A percentile compares a stretch with the other conserved stretches of the same genome.
These are phyloP conservation scores for Podospora bellae-mahoneyi DNA, from an alignment of 495 filamentous ascomycete genomes.

Conservation along the genomic window DNA sequence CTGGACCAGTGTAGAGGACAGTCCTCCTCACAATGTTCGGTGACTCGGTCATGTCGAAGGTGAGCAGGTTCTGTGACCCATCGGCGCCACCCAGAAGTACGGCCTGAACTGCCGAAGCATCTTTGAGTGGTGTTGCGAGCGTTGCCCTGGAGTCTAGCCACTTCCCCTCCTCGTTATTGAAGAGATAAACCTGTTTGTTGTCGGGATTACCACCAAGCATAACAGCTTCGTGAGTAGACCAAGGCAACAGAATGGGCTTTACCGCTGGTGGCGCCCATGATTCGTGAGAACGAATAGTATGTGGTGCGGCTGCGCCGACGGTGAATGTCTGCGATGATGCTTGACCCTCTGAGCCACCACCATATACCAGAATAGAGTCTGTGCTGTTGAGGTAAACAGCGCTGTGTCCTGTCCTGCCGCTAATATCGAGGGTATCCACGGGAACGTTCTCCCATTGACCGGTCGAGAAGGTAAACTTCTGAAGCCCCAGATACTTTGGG, in stretches of 20 bases:
- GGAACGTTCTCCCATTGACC: slow-evolving; percentile 69
- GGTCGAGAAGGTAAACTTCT: slow-evolving; percentile 75
- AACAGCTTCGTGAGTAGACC: slow-evolving; percentile 66
- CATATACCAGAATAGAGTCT: slow-evolving; percentile 75
- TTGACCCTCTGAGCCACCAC: slow-evolving; percentile 53
- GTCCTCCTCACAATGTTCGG: slow-evolving; percentile 75
- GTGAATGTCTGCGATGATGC: slow-evolving; percentile 74
- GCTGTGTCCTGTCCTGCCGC: slow-evolving; percentile 69
- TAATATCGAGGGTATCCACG: slow-evolving; percentile 52
- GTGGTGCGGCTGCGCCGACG: slow-evolving; percentile 60
- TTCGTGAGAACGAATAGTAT: slow-evolving; percentile 53
- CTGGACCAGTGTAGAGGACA: slow-evolving; percentile 49
- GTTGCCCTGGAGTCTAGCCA: slow-evolving; percentile 65
- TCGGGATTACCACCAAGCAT: slow-evolving; percentile 69
- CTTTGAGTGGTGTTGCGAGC: slow-evolving; percentile 57
- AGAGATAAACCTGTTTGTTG: slow-evolving; percentile 66
- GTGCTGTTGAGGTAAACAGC: slow-evolving; percentile 70
- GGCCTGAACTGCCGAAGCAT: slow-evolving; percentile 50
- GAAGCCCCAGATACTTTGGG: slow-evolving; percentile 68
- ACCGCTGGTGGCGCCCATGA: slow-evolving; percentile 58
- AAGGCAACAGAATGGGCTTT: slow-evolving; percentile 70
- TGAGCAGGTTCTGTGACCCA: slow-evolving; percentile 77
- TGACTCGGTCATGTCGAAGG: slow-evolving; percentile 69
- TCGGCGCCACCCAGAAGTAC: slow-evolving; percentile 66
- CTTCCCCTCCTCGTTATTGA: slow-evolving; percentile 42